Evolutionary conservation across 441 rosid genomes (phyloP), one percentile per base, ranked within the genome.

Genomic region (Adansonia gregorii): DNA sequence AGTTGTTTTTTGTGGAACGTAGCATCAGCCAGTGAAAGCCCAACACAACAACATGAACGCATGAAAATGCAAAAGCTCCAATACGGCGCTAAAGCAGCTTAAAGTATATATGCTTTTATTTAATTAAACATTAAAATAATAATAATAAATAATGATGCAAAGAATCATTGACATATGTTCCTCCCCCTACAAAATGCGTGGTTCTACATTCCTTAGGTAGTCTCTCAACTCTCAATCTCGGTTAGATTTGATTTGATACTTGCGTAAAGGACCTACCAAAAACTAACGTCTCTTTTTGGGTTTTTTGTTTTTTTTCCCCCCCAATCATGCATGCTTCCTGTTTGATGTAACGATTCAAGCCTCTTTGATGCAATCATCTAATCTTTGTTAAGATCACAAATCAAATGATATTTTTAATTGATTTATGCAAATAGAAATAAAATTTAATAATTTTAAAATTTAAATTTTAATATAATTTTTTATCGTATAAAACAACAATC

Each of bases 21-120:
- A 24, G 49, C 46, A 76, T 66, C 31, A 15, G 5, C 85, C 76
- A 86, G 80, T 83, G 71, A 75, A 58, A 72, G 72, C 48, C 71
- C 22, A 65, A 78, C 82, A 63, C 72, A 54, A 46, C 0, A 81
- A 55, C 73, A 65, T 65, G 27, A 76, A 78, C 72, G 76, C 81
- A 69, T 77, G 79, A 46, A 65, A 77, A 63, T 61, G 68, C 61
- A 78, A 79, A 79, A 81, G 78, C 77, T 77, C 74, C 65, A 64
- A 83, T 78, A 41, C 83, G 83, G 74, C 72, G 82, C 74, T 69
- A 84, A 83, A 79, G 87, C 79, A 73, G 60, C 78, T 74, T 85
- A 84, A 87, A 88, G 89, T 82, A 84, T 78, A 86, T 81, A 81
- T 87, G 90, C 90, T 85, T 85, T 85, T 55, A 8, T 80, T 84